These are phyloP conservation scores for Fusarium temperatum DNA, from an alignment of 2,329 filamentous ascomycete genomes.

Conservation along the genomic window DNA sequence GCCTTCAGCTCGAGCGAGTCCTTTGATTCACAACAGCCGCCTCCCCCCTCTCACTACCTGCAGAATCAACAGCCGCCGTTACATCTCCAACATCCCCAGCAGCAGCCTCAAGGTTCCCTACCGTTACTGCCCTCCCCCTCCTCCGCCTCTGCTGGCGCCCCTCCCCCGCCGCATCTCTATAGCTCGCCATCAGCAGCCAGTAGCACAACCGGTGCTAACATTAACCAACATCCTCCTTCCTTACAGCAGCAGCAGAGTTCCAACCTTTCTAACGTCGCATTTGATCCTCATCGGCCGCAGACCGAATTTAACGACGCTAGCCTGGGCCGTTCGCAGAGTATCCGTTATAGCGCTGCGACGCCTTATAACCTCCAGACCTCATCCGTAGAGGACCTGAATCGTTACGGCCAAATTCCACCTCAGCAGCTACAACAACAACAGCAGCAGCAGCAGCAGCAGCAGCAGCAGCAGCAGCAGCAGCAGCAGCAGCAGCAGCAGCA, in stretches of 20 bases:
- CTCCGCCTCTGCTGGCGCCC: constrained; percentile 18
- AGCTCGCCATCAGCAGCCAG: constrained; percentile 41
- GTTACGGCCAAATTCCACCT: constrained; percentile 35
- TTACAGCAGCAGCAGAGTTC: constrained; percentile 45
- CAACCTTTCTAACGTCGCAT: constrained; percentile 37
- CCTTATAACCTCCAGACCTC: constrained; percentile 49
- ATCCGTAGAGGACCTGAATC: constrained; percentile 54
- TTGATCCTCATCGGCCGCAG: constrained; percentile 50
- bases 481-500: constrained; percentile 25
- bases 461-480: constrained; percentile 38
- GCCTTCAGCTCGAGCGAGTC: constrained; percentile 59
- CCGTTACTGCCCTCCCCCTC: constrained; percentile 21
- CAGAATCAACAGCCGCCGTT: constrained; percentile 43
- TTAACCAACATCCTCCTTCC: constrained; percentile 42
- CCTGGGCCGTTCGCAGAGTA: constrained; percentile 61
- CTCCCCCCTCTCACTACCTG: constrained; percentile 37
- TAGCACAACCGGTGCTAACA: constrained; percentile 35
- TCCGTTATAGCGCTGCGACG: constrained; percentile 53
- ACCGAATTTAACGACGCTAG: constrained; percentile 56
- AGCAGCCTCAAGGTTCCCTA: constrained; percentile 30
- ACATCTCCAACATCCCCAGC: constrained; percentile 40
- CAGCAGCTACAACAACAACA: constrained; percentile 44
- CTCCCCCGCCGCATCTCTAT: constrained; percentile 46
- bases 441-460: too few relatives aligned
- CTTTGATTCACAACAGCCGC: constrained; percentile 49